A percentile compares a stretch with the other conserved stretches of the same genome.
phyloP scores from a whole-genome alignment of 768 basidiomycete genomes.

The Kwoniella dendrophila region DNA sequence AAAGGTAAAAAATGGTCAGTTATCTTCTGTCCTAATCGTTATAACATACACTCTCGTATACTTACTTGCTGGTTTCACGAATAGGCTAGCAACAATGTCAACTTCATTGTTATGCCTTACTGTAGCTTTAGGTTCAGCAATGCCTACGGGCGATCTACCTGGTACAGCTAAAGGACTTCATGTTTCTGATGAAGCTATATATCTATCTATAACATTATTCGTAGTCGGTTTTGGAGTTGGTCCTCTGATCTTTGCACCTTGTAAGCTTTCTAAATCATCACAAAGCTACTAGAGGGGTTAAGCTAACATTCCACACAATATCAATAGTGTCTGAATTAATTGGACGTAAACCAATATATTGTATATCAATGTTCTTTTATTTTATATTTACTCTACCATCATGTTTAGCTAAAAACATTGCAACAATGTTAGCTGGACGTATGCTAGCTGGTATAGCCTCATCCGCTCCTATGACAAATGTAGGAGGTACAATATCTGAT shows the following conservation, averaged over 20 bases:
- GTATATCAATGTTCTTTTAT: conserved; percentile 45
- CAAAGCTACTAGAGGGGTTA: too few species aligned
- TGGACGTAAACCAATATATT: conserved; percentile 48
- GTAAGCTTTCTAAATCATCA: conserved; percentile 10
- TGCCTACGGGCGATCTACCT: conserved; percentile 45
- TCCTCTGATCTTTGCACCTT: conserved; percentile 47
- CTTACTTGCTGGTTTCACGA: too few species aligned
- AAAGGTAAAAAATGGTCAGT: conserved; percentile 40
- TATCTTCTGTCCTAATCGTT: background rate
- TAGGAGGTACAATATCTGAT: conserved; percentile 44
- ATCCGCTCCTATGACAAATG: conserved; percentile 49
- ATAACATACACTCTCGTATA: background rate
- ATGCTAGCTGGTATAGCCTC: conserved; percentile 49
- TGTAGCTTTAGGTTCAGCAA: conserved; percentile 42
- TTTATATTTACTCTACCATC: conserved; percentile 53
- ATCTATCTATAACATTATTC: conserved; percentile 38
- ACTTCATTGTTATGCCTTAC: conserved; percentile 41
- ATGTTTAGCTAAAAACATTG: conserved; percentile 46
- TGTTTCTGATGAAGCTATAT: conserved; percentile 36
- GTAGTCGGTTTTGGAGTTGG: conserved; percentile 52
- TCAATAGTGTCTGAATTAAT: conserved; percentile 38
- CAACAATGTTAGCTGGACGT: conserved; percentile 49
- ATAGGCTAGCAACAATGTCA: conserved; percentile 27
- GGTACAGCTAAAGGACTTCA: conserved; percentile 36
- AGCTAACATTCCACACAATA: too few species aligned